Evolutionary conservation across 2,329 filamentous ascomycete species (phyloP), one percentile per base, ranked within the genome.

Genomic region (Trichoderma afroharzianum): DNA sequence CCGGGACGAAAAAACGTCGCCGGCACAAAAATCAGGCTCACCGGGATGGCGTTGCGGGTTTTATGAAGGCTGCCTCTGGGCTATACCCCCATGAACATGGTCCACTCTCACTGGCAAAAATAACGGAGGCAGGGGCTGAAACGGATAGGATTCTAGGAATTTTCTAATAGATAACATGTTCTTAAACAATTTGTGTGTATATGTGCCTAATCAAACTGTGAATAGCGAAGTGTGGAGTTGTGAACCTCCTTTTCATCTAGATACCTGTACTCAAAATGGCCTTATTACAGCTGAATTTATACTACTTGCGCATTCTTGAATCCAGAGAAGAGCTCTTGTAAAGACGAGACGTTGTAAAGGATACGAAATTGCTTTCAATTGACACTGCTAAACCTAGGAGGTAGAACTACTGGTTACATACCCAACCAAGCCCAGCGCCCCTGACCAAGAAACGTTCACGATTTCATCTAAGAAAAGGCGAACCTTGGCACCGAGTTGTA

Each of bases 21-120:
- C 36, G 58, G 62, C 43, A 62, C 47, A 61, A 58, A 55, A 58
- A 39, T 67, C 55, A 58, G 58, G 77, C 78, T 72, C 76, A 78
- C 77, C 75, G 75, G 77, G 76, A 80, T 78, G 81, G 81, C 81
- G 81, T 83, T 83, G 79, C 80, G 76, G 81, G 76, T 78, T 81
- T 82, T 81, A 76, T 81, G 76, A 79, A 77, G 69, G 78, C 77
- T 80, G 80, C 79, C 79, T 81, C 80, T 79, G 79, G 81, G 79
- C 79, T 82, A 83, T 82, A 82, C 81, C 81, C 80, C 58, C 66
- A 75, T 76, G 76, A 76, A 75, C 78, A 81, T 76, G 68, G 78
- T 78, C 75, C 77, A 77, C 76, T 78, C 72, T 76, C 76, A 76
- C 77, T 80, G 79, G 79, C 79, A 80, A 76, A 71, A 77, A 77